Percentiles rank a stretch among this genome's conserved stretches.
These are phyloP conservation scores for Eucalyptus leucophloia DNA, from an alignment of 345 rosid genomes.

Conservation along the genomic window DNA sequence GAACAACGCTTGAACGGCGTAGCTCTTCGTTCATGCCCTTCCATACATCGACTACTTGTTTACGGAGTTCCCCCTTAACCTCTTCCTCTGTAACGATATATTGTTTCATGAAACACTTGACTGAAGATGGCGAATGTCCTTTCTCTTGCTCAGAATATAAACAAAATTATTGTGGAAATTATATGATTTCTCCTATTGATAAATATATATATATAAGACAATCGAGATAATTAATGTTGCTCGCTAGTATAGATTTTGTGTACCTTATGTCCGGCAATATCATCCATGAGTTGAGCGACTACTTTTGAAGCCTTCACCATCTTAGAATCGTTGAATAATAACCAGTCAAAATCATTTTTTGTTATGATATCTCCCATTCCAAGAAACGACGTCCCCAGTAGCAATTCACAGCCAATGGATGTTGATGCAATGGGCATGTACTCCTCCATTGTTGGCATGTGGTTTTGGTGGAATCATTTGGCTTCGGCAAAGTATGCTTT, in stretches of 20 bases:
- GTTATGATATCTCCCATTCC: background rate
- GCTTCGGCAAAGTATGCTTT: background rate
- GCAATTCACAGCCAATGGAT: background rate
- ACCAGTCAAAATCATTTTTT: background rate
- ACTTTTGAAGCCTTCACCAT: background rate
- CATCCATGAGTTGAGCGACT: background rate
- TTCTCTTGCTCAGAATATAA: background rate
- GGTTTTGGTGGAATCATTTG: background rate
- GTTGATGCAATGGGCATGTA: background rate
- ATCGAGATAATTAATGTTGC: background rate
- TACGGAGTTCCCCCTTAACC: background rate
- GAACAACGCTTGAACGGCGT: background rate
- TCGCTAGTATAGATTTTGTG: background rate
- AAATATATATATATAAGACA: background rate
- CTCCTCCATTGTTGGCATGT: background rate
- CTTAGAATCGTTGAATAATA: background rate
- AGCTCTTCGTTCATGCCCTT: constrained; percentile 6
- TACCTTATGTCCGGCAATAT: background rate
- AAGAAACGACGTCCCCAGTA: background rate
- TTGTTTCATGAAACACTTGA: background rate
- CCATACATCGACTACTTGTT: background rate
- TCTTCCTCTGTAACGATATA: background rate
- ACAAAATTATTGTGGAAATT: background rate
- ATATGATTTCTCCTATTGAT: background rate
- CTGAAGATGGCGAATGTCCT: background rate